Base-by-base conservation (phyloP, 768 basidiomycete genomes). In the Kondoa malvinella region DNA sequence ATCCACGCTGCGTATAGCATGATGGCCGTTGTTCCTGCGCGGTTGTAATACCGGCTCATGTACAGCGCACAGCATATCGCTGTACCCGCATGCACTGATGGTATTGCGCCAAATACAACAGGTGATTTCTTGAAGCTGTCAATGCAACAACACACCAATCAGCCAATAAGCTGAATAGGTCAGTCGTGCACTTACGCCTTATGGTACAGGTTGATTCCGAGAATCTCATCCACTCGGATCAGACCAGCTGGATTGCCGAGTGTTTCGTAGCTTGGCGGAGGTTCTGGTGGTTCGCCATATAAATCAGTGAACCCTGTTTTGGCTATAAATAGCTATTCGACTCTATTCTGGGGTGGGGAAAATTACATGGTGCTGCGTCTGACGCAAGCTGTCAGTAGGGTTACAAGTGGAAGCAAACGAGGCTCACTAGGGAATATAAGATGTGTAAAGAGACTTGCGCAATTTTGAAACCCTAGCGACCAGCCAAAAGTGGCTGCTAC, bases 141-240 rank as follows among this genome's bases (percentile, higher is more conserved):
- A 8, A n/a, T n/a, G n/a, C n/a, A n/a, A n/a, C n/a, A n/a, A n/a
- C n/a, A n/a, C n/a, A n/a, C n/a, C n/a, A n/a, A n/a, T n/a, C n/a
- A n/a, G n/a, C n/a, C n/a, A n/a, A n/a, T n/a, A n/a, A n/a, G 40
- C 40, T 8, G 40, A 50, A 50, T 21, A 21, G 40, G 21, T 50
- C 12, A 50, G 8, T 21, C 8, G 40, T n/a, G n/a, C n/a, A 50
- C 40, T 8, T 8, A 50, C 27, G 61, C 61, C n/a, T 63, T 63
- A n/a, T 32, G 61, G n/a, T 63, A 63, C n/a, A 63, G 27, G n/a
- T 63, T 63, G 29, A 63, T 34, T 16, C 32, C 32, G 61, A 63
- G 30, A 33, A 63, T 63, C 8, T 63, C 61, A 29, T 63, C 61
- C 29, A 63, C 33, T 16, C 61, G 61, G 61, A 63, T 63, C 16